A percentile compares a stretch with the other conserved stretches of the same genome.
These are phyloP conservation scores for Ophiostoma angusticollis DNA, from an alignment of 2,329 filamentous ascomycete genomes.

Conservation along the genomic window DNA sequence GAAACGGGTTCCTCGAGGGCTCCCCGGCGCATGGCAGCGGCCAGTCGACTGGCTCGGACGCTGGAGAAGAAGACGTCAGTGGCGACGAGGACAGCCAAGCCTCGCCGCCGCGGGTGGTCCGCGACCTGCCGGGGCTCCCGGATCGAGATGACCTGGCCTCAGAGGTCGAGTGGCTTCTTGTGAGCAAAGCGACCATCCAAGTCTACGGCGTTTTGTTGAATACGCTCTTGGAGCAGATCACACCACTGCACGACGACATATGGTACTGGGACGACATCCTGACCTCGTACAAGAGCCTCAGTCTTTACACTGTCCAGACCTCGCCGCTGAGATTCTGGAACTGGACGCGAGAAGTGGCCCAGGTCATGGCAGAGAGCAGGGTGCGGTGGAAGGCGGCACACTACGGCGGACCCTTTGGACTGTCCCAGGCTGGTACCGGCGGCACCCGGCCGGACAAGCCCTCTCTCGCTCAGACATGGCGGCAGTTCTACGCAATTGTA, in stretches of 20 bases:
- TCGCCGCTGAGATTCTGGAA: constrained; percentile 63
- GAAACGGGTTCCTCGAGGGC: background rate
- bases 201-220: constrained; percentile 71
- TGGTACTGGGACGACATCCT: constrained; percentile 94
- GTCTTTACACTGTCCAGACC: constrained; percentile 75
- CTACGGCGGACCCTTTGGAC: constrained; percentile 10
- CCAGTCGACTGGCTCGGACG: constrained; percentile 10
- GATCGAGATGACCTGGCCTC: constrained; percentile 46
- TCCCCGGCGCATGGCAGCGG: constrained; percentile 1
- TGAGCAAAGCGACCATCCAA: constrained; percentile 87
- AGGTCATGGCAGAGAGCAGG: constrained; percentile 53
- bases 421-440: constrained; percentile 12
- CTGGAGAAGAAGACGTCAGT: constrained; percentile 5
- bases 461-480: constrained; percentile 41
- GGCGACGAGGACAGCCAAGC: constrained; percentile 1
- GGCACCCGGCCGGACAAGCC: background rate
- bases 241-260: constrained; percentile 72
- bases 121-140: background rate
- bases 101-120: background rate
- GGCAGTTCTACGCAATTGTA: constrained; percentile 69
- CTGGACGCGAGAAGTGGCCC: constrained; percentile 41
- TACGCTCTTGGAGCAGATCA: constrained; percentile 67
- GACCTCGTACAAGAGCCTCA: constrained; percentile 63
- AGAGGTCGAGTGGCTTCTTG: constrained; percentile 80
- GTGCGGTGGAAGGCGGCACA: constrained; percentile 26